phyloP scores from a whole-genome alignment of 305 asterid species.

The Petunia hybrid region DNA sequence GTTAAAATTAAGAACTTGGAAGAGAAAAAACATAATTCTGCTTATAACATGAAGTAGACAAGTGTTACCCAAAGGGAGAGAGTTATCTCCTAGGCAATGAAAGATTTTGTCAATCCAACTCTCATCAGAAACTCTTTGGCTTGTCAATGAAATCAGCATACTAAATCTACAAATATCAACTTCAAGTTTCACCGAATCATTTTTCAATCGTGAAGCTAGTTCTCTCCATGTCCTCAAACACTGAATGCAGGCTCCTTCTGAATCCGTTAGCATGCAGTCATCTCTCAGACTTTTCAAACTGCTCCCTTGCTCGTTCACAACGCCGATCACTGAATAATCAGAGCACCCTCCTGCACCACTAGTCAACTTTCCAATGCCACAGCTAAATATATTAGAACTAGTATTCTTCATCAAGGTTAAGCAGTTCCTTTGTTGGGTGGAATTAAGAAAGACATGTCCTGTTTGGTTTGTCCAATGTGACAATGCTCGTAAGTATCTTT shows the following conservation, averaged over 20 bases:
- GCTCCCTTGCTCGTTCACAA: conserved; percentile 45
- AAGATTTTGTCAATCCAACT: conserved; percentile 56
- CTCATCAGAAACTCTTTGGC: conserved; percentile 54
- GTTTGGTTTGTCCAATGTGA: conserved; percentile 54
- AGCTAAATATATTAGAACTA: conserved; percentile 29
- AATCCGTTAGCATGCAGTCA: conserved; percentile 51
- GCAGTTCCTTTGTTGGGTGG: conserved; percentile 54
- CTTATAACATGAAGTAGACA: conserved; percentile 9
- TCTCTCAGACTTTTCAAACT: conserved; percentile 44
- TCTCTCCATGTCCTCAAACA: conserved; percentile 58
- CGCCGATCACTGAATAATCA: conserved; percentile 55
- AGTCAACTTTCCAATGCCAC: conserved; percentile 68
- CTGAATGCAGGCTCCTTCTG: conserved; percentile 44
- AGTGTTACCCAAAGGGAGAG: conserved; percentile 50
- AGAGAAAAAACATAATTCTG: background rate
- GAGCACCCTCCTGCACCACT: conserved; percentile 72
- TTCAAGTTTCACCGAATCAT: conserved; percentile 35
- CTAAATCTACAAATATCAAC: conserved; percentile 57
- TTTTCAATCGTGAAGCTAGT: conserved; percentile 34
- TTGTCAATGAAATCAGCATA: conserved; percentile 54
- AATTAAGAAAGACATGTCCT: conserved; percentile 54
- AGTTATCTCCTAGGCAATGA: conserved; percentile 59
- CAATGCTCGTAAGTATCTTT: conserved; percentile 53
- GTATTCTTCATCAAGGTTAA: conserved; percentile 35
- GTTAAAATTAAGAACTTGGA: background rate